Conservation (phyloP, 306 rosid species). For the Cucurbita pepo region DNA sequence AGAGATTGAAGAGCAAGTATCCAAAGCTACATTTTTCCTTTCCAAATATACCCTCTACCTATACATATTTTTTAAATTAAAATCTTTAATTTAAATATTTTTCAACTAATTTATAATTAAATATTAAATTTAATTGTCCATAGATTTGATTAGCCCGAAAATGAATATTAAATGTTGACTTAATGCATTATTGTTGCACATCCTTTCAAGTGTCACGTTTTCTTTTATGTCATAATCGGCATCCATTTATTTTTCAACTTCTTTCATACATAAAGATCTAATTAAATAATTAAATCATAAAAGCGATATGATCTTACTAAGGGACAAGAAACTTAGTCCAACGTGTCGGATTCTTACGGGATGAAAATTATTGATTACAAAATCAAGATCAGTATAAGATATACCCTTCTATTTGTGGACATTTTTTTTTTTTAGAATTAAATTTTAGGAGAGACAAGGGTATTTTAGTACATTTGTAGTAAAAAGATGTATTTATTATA, state of each 20-base stretch:
- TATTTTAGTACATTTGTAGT: neutral
- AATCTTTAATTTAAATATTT: too few species aligned
- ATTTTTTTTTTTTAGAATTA: neutral
- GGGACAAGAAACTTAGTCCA: neutral
- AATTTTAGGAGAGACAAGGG: neutral
- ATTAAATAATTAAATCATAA: neutral
- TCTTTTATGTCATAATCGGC: neutral
- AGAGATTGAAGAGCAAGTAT: neutral
- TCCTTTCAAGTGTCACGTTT: neutral
- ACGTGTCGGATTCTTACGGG: neutral
- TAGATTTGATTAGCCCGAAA: too few species aligned
- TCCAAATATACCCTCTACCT: neutral
- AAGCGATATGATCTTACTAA: neutral
- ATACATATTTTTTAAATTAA: too few species aligned
- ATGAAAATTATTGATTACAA: too few species aligned
- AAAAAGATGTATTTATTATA: neutral
- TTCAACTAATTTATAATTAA: too few species aligned
- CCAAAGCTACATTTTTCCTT: neutral
- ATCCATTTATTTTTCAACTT: neutral
- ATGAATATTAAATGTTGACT: neutral
- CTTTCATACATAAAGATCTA: neutral
- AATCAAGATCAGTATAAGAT: too few species aligned
- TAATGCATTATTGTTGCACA: neutral
- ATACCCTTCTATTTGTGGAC: neutral
- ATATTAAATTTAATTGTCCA: too few species aligned